Percentiles rank a stretch among this genome's conserved stretches.
Conservation (phyloP, 2,329 filamentous ascomycete genomes). For the Hirsutella thompsonii region DNA sequence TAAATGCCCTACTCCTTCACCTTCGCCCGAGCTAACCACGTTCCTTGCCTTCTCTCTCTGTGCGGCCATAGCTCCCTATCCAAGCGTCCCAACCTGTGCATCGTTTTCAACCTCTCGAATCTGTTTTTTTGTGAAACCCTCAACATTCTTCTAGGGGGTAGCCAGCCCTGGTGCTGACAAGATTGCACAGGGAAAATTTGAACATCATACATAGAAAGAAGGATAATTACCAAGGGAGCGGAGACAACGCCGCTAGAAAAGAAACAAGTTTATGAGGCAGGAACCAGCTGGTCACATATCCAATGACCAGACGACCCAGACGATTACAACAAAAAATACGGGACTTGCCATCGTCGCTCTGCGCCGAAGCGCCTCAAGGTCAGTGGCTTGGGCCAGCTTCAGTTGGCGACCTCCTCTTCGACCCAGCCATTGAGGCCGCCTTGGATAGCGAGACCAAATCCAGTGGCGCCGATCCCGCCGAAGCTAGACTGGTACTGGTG, state of each 20-base stretch:
- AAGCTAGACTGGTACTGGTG: conserved; percentile 56
- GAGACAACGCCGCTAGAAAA: conserved; percentile 3
- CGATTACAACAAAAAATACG: conserved; percentile 32
- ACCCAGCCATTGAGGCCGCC: conserved; percentile 55
- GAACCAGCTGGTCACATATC: conserved; percentile 7
- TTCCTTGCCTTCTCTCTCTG: not conserved
- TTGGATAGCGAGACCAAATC: conserved; percentile 50
- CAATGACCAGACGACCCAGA: conserved; percentile 11
- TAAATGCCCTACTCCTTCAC: not conserved
- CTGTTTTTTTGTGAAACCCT: not conserved
- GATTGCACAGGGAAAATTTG: conserved; percentile 6
- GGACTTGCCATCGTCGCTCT: conserved; percentile 17
- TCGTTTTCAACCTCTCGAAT: not conserved
- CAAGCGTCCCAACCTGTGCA: not conserved
- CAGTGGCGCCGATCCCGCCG: conserved; percentile 41
- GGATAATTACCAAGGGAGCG: conserved; percentile 17
- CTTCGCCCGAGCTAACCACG: not conserved
- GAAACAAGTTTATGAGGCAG: conserved; percentile 4
- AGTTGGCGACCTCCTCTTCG: conserved; percentile 53
- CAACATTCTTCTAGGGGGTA: not conserved
- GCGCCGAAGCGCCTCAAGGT: conserved; percentile 8
- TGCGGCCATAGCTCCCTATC: too few species aligned
- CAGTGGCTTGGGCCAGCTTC: conserved; percentile 9
- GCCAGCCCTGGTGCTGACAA: not conserved
- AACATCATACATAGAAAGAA: conserved; percentile 19